A percentile compares a stretch with the other conserved stretches of the same genome.
These are phyloP conservation scores for Ziziphus jujuba DNA, from an alignment of 306 rosid genomes.

Conservation along the genomic window DNA sequence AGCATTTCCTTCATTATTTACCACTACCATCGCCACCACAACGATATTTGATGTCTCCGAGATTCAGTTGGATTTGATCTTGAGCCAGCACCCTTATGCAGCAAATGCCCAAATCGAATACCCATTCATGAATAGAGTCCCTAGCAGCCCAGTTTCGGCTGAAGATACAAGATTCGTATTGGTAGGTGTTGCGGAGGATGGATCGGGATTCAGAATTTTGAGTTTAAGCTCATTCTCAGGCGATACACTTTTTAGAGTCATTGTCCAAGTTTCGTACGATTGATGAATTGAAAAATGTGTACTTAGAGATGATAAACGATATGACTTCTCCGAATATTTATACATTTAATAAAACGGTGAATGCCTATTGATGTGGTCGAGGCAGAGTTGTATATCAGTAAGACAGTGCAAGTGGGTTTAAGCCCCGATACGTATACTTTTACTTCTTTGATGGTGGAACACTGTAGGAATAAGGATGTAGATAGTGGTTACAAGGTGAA, in stretches of 20 bases:
- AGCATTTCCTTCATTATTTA: no score
- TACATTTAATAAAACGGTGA: constrained; percentile 63
- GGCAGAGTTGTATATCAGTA: constrained; percentile 44
- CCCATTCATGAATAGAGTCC: constrained; percentile 10
- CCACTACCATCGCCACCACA: background rate
- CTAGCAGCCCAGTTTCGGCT: constrained; percentile 28
- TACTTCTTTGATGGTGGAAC: constrained; percentile 77
- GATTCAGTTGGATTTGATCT: background rate
- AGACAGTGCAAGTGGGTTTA: constrained; percentile 52
- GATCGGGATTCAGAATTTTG: constrained; percentile 23
- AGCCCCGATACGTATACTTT: constrained; percentile 57
- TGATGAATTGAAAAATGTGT: constrained; percentile 55
- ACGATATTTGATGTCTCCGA: background rate
- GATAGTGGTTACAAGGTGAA: constrained; percentile 50
- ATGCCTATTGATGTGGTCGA: constrained; percentile 60
- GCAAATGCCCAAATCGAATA: background rate
- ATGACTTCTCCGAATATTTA: constrained; percentile 49
- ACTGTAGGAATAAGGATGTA: constrained; percentile 55
- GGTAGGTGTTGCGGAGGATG: constrained; percentile 42
- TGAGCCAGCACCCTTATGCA: background rate
- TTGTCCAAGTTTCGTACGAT: constrained; percentile 46
- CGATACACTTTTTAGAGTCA: constrained; percentile 52
- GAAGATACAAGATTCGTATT: constrained; percentile 47
- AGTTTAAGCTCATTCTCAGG: constrained; percentile 57
- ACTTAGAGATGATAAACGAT: constrained; percentile 52